These are phyloP conservation scores for Leccinum pachyderme DNA, from an alignment of 1,284 basidiomycete species.

Conservation along the genomic window DNA sequence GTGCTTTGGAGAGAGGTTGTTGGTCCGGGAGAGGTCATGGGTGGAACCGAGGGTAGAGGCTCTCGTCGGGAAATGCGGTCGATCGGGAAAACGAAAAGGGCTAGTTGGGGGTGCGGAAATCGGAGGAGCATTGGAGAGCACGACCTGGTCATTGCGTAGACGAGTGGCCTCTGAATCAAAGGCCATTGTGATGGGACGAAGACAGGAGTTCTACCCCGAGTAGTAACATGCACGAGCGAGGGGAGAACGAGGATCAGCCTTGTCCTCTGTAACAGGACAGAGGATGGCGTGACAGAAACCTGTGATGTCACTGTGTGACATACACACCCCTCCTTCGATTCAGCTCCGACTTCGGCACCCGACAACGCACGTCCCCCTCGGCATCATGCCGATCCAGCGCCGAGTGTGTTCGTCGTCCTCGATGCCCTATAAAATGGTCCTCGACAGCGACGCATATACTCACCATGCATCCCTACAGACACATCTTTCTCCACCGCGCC, in stretches of 20 bases:
- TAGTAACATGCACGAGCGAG: background rate
- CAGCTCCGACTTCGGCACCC: slow-evolving; percentile 15
- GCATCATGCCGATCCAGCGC: slow-evolving; percentile 16
- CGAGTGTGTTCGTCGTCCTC: slow-evolving; percentile 24
- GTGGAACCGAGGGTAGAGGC: slow-evolving; percentile 56
- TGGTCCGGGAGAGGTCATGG: slow-evolving; percentile 49
- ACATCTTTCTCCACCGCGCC: slow-evolving; percentile 36
- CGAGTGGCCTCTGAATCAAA: slow-evolving; percentile 33
- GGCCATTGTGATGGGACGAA: slow-evolving; percentile 21
- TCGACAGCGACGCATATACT: slow-evolving; percentile 1
- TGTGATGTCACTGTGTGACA: slow-evolving; percentile 6
- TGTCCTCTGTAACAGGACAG: background rate
- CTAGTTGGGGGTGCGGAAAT: slow-evolving; percentile 36
- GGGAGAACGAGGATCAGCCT: slow-evolving; percentile 21
- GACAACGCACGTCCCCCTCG: slow-evolving; percentile 7
- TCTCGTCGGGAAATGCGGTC: slow-evolving; percentile 53
- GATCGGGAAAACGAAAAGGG: slow-evolving; percentile 45
- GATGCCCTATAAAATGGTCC: slow-evolving; percentile 11
- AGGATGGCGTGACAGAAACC: slow-evolving; percentile 19
- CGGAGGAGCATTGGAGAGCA: slow-evolving; percentile 17
- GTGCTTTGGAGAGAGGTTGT: slow-evolving; percentile 40
- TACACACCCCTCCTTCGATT: slow-evolving; percentile 3
- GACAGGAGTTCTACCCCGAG: background rate
- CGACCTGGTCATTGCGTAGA: slow-evolving; percentile 28
- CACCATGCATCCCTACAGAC: slow-evolving; percentile 38